These are phyloP conservation scores for Fomitopsis pinicola DNA, from an alignment of 1,284 basidiomycete species.

Conservation along the genomic window DNA sequence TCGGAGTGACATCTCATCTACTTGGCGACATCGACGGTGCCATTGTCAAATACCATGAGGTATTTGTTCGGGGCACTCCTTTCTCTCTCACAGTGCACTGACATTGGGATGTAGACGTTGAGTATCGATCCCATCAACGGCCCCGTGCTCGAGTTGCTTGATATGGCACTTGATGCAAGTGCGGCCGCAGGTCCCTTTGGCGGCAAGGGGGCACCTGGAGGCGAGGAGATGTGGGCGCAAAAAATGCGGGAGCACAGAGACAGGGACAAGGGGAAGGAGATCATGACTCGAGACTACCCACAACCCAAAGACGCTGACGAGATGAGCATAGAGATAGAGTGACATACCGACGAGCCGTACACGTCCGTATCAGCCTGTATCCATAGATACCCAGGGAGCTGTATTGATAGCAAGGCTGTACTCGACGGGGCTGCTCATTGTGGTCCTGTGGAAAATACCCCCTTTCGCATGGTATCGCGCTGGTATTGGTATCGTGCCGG, in stretches of 20 bases:
- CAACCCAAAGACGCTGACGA: slow-evolving; percentile 11
- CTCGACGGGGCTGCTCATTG: background rate
- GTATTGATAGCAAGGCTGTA: background rate
- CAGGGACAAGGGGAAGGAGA: slow-evolving; percentile 22
- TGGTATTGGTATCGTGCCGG: slow-evolving; percentile 18
- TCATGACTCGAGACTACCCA: slow-evolving; percentile 8
- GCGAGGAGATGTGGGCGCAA: slow-evolving; percentile 25
- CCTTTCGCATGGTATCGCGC: slow-evolving; percentile 29
- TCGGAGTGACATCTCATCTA: slow-evolving; percentile 82
- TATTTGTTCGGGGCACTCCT: slow-evolving; percentile 27
- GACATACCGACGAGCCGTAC: background rate
- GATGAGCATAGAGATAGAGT: slow-evolving; percentile 4
- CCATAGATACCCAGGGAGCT: background rate
- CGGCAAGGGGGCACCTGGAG: slow-evolving; percentile 21
- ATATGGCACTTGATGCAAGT: slow-evolving; percentile 67
- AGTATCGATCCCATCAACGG: slow-evolving; percentile 85
- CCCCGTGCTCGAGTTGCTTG: slow-evolving; percentile 81
- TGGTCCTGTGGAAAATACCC: slow-evolving; percentile 2
- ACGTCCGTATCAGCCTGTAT: background rate
- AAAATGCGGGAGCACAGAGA: slow-evolving; percentile 29
- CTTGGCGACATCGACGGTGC: slow-evolving; percentile 70
- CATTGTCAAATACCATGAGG: slow-evolving; percentile 87
- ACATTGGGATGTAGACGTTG: slow-evolving; percentile 50
- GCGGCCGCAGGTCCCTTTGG: slow-evolving; percentile 18
- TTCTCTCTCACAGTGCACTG: background rate